Percentiles rank a stretch among this genome's conserved stretches.
Evolutionary conservation across 805 yeast species (phyloP).

Genomic region (Suhomyces faveliae): DNA sequence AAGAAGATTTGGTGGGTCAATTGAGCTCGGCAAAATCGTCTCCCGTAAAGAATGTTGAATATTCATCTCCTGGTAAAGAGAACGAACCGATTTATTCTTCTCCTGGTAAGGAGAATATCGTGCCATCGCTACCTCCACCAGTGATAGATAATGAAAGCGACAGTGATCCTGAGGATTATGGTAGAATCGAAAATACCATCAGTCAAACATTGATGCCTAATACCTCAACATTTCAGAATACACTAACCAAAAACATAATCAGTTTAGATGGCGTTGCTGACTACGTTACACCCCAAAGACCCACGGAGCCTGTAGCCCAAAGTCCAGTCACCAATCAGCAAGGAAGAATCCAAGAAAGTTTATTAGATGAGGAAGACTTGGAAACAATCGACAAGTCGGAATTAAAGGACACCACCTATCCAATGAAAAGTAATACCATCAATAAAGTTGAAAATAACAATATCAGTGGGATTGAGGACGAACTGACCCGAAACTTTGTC

Average conservation of each 20-base stretch:
- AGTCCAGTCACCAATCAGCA: conserved; percentile 29
- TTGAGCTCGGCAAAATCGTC: conserved; percentile 14
- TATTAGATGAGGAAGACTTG: conserved; percentile 12
- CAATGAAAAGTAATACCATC: conserved; percentile 16
- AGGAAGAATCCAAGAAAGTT: conserved; percentile 19
- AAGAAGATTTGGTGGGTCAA: conserved; percentile 24
- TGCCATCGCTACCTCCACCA: conserved; percentile 5
- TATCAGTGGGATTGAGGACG: conserved; percentile 12
- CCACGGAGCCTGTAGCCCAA: conserved; percentile 30
- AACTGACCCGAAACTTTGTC: conserved; percentile 30
- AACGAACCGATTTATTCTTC: neutral
- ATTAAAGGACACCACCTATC: conserved; percentile 24
- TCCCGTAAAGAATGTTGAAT: neutral
- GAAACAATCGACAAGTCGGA: conserved; percentile 8
- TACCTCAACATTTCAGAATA: conserved; percentile 11
- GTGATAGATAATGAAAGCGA: conserved; percentile 26
- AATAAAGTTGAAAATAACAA: conserved; percentile 4
- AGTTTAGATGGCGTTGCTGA: conserved; percentile 12
- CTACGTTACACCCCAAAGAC: conserved; percentile 29
- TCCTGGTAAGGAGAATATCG: neutral
- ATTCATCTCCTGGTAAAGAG: too few species aligned
- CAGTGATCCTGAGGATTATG: conserved; percentile 26
- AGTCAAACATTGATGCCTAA: conserved; percentile 21
- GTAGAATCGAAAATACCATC: conserved; percentile 18
- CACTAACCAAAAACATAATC: conserved; percentile 19